Conservation (phyloP, 345 rosid genomes). For the Psidium friedrichsthalianum region DNA sequence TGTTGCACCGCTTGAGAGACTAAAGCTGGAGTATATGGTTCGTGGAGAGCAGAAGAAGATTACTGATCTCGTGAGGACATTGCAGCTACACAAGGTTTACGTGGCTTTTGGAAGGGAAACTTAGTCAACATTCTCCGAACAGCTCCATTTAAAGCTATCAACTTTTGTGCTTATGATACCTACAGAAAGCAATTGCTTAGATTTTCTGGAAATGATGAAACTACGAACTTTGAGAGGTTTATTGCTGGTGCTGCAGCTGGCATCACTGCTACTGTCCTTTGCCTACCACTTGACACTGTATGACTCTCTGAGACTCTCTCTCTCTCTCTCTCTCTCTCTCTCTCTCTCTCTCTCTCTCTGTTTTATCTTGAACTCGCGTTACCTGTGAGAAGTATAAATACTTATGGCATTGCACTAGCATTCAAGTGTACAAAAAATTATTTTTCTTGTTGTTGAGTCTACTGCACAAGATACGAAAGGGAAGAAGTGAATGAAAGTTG, state of each 20-base stretch:
- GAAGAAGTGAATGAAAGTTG: background rate
- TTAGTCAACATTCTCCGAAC: constrained; percentile 82
- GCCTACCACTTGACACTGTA: constrained; percentile 98
- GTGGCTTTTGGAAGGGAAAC: constrained; percentile 95
- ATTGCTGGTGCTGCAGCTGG: constrained; percentile 97
- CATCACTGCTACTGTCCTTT: constrained; percentile 73
- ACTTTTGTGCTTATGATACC: constrained; percentile 82
- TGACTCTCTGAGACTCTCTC: constrained; percentile 4
- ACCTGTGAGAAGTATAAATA: background rate
- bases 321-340: background rate
- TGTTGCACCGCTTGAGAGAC: constrained; percentile 85
- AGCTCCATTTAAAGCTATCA: constrained; percentile 90
- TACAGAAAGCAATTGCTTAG: constrained; percentile 60
- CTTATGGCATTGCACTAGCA: background rate
- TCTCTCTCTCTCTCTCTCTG: background rate
- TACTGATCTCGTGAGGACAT: constrained; percentile 43
- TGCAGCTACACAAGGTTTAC: constrained; percentile 54
- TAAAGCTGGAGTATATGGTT: constrained; percentile 79
- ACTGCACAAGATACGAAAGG: background rate
- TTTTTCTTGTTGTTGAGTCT: background rate
- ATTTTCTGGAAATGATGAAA: constrained; percentile 55
- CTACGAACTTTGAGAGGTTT: constrained; percentile 81
- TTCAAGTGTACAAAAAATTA: background rate
- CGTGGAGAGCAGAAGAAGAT: constrained; percentile 68
- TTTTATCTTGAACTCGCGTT: background rate